A percentile compares a stretch with the other conserved stretches of the same genome.
phyloP scores from a whole-genome alignment of 768 basidiomycete genomes.

The Tulasnella sp. region DNA sequence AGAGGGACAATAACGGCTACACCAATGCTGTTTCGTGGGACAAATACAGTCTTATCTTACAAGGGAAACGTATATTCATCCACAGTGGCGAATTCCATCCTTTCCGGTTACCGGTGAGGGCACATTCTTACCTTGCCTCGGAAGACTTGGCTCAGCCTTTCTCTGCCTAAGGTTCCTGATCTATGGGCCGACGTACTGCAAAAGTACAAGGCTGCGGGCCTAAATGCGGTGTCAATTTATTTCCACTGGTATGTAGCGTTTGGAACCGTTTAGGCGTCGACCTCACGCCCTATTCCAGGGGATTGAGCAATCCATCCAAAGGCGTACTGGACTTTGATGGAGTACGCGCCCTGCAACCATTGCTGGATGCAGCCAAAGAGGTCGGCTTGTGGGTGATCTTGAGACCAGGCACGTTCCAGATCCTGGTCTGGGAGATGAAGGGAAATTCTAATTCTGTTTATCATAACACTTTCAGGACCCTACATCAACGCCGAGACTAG shows the following conservation, averaged over 20 bases:
- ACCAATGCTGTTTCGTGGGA: conserved; percentile 36
- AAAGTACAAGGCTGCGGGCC: conserved; percentile 67
- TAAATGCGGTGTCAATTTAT: conserved; percentile 67
- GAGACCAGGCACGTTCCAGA: conserved; percentile 34
- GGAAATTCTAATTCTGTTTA: background rate
- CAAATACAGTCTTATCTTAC: conserved; percentile 57
- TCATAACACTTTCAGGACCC: background rate
- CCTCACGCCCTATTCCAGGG: conserved; percentile 32
- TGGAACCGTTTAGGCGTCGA: background rate
- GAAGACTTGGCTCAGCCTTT: background rate
- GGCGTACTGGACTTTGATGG: conserved; percentile 63
- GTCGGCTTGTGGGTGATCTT: conserved; percentile 71
- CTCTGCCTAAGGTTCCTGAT: conserved; percentile 30
- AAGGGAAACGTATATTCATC: conserved; percentile 61
- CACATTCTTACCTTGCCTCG: background rate
- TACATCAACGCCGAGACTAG: conserved; percentile 18
- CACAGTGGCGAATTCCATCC: conserved; percentile 80
- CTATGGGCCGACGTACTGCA: conserved; percentile 77
- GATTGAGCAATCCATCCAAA: conserved; percentile 58
- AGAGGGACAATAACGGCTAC: background rate
- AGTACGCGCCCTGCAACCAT: conserved; percentile 54
- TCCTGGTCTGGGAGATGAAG: background rate
- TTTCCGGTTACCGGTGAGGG: conserved; percentile 56
- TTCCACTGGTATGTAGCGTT: conserved; percentile 39
- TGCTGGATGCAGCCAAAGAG: conserved; percentile 61